These are phyloP conservation scores for Symbiodinium natans DNA, from an alignment of 73 alveolate species.

Conservation along the genomic window DNA sequence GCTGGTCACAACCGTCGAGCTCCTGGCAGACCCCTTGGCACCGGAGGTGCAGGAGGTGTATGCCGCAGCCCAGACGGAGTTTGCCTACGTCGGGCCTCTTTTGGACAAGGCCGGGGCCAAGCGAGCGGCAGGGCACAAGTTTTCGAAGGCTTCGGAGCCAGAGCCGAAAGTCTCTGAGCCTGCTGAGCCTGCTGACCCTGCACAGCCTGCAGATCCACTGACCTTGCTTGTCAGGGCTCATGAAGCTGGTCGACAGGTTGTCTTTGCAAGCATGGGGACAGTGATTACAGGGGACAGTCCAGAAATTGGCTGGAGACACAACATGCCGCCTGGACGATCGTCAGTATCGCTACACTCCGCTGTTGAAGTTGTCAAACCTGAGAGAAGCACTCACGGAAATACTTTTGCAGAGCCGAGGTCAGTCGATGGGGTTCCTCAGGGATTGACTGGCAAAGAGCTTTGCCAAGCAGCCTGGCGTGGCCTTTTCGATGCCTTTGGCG, in stretches of 20 bases:
- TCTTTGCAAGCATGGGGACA: constrained; percentile 48
- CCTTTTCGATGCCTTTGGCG: not conserved
- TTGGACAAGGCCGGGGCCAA: constrained; percentile 62
- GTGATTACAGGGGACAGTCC: constrained; percentile 58
- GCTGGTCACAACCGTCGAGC: constrained; percentile 55
- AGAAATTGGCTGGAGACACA: not conserved
- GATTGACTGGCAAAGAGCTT: constrained; percentile 23
- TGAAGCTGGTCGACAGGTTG: not conserved
- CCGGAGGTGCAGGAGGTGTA: constrained; percentile 1
- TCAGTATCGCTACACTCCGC: too few species aligned
- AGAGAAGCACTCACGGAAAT: too few species aligned
- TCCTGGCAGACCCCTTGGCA: constrained; percentile 38
- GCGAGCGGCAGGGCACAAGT: constrained; percentile 83
- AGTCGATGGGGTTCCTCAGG: not conserved
- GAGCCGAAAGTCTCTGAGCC: not conserved
- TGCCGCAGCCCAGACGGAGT: constrained; percentile 10
- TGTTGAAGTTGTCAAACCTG: too few species aligned
- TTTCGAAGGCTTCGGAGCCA: not conserved
- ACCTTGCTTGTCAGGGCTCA: constrained; percentile 6
- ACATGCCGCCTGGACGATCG: not conserved
- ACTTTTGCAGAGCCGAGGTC: not conserved
- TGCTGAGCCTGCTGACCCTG: not conserved
- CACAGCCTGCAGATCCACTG: not conserved
- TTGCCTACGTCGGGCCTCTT: constrained; percentile 35
- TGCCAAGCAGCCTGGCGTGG: constrained; percentile 74